phyloP scores from a whole-genome alignment of 2,329 filamentous ascomycete genomes.

The Diplodia intermedia region DNA sequence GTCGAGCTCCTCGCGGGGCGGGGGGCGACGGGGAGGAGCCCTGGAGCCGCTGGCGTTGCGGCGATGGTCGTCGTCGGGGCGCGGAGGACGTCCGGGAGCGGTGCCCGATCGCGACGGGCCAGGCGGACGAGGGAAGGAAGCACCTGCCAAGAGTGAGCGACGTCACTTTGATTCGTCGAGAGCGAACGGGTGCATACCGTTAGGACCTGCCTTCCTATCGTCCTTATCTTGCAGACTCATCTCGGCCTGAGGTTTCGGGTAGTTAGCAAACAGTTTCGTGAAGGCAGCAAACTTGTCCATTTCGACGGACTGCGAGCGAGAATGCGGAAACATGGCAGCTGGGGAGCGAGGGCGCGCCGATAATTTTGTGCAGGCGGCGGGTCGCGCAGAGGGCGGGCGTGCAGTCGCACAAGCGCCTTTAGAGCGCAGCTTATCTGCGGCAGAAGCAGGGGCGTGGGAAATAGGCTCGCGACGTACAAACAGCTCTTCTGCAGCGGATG shows the following conservation, averaged over 20 bases:
- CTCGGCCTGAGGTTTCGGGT: constrained; percentile 63
- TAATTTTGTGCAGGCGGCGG: constrained; percentile 19
- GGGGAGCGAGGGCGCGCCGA: neutral
- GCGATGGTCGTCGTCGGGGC: constrained; percentile 43
- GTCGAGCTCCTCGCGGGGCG: constrained; percentile 44
- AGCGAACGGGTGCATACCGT: constrained; percentile 14
- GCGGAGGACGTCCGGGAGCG: constrained; percentile 48
- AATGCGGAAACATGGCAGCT: constrained; percentile 16
- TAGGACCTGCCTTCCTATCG: constrained; percentile 43
- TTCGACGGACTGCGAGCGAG: constrained; percentile 23
- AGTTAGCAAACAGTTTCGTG: constrained; percentile 52
- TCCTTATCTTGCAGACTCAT: constrained; percentile 72
- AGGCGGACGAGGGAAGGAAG: constrained; percentile 39
- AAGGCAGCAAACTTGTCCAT: constrained; percentile 53
- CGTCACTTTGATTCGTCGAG: neutral
- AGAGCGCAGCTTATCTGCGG: constrained; percentile 21
- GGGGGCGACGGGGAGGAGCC: constrained; percentile 34
- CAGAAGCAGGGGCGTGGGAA: constrained; percentile 34
- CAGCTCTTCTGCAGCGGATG: constrained; percentile 69
- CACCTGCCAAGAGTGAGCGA: constrained; percentile 37
- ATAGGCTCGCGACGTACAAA: constrained; percentile 69
- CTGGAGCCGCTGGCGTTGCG: constrained; percentile 19
- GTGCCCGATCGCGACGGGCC: constrained; percentile 55
- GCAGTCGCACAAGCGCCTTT: constrained; percentile 23
- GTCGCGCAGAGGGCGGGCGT: constrained; percentile 3